Evolutionary conservation across 2,329 filamentous ascomycete genomes (phyloP), one percentile per base, ranked within the genome.

Genomic region (Penicillium polonicum): DNA sequence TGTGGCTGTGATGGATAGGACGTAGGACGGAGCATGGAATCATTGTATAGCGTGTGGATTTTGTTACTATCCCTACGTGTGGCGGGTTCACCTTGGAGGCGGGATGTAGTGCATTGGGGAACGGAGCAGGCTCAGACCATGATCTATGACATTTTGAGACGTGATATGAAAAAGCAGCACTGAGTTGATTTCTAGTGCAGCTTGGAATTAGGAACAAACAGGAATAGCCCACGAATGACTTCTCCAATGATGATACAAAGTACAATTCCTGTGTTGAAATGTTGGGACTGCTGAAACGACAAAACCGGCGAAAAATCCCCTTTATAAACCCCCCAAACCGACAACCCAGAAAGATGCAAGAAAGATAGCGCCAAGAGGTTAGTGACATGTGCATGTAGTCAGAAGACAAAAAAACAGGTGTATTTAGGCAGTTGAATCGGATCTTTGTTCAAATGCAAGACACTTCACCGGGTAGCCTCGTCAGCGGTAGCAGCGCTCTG

Each of bases 381-480:
- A 23, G 35, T 31, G 15, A 57, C 43, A 57, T 53, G 35, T 39
- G 41, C 41, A 57, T 23, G 21, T 27, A 42, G 35, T 27, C 33
- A 41, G 21, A 29, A 7, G 10, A 48, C 8, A 48, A 38, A 25
- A 46, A n/a, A 21, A 31, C 12, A 48, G 42, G 33, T 31, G 23
- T 27, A 27, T 31, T 38, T 33, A 31, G 19, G 35, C 49, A 23
- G 7, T 38, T 42, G n/a, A 15, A 13, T 35, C 21, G 29, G 21
- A 31, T 36, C 19, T 45, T 43, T 48, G 35, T 54, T 23, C n/a
- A 42, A 51, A 52, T 15, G 39, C 41, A 52, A 36, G 15, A 57
- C 38, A 38, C 15, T 58, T 72, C 59, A 75, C 41, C 65, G 66
- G 17, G 65, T 65, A 31, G 65, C 65, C 50, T 71, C 69, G 31